A percentile compares a stretch with the other conserved stretches of the same genome.
phyloP scores from a whole-genome alignment of 2,329 filamentous ascomycete genomes.

The Aspergillus sp. region DNA sequence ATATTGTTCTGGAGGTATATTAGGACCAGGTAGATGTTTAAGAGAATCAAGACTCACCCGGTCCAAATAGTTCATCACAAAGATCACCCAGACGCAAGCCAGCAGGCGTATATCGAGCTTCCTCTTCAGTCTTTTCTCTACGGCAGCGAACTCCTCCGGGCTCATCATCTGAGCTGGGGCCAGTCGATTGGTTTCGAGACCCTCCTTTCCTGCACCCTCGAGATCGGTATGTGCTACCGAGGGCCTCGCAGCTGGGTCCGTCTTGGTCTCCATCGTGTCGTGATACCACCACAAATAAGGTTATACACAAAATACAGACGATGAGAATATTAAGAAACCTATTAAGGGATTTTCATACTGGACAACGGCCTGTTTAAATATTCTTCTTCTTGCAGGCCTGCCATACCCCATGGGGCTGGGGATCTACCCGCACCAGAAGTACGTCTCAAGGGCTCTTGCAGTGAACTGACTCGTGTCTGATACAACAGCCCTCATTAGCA shows the following conservation, averaged over 20 bases:
- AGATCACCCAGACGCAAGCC: background rate
- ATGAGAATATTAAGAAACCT: no score
- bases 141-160: background rate
- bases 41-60: background rate
- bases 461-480: background rate
- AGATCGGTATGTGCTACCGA: background rate
- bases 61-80: slow-evolving; percentile 3
- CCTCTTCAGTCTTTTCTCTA: background rate
- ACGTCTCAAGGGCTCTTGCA: background rate
- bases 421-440: background rate
- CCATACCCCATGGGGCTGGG: background rate
- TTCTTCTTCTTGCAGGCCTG: background rate
- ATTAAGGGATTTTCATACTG: background rate
- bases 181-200: background rate
- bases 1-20: background rate
- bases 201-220: background rate
- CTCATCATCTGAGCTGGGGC: background rate
- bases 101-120: background rate
- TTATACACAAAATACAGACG: no score
- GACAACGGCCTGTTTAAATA: background rate
- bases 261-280: background rate
- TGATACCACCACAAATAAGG: no score
- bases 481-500: background rate
- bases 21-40: no score
- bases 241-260: background rate